phyloP scores from a whole-genome alignment of 2,329 filamentous ascomycete genomes.

The Cytospora chrysosperma region DNA sequence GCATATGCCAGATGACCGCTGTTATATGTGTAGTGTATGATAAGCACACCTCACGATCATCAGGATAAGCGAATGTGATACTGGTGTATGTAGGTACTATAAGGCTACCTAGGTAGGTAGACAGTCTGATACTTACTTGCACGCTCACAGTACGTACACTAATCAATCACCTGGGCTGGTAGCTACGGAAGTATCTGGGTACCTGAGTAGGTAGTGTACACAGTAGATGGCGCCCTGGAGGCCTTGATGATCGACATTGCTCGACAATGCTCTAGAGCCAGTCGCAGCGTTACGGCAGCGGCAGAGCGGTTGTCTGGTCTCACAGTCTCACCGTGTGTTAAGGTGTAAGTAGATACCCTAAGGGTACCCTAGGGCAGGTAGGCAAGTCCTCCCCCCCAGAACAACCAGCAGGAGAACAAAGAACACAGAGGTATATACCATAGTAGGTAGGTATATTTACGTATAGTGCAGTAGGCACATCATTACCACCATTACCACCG shows the following conservation, averaged over 20 bases:
- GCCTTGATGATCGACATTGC: not conserved
- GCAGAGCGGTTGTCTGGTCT: not conserved
- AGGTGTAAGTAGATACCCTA: too few species aligned
- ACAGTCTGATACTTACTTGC: too few species aligned
- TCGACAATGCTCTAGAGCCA: not conserved
- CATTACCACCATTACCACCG: slow-evolving; percentile 3
- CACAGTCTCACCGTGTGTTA: not conserved
- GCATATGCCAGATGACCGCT: not conserved
- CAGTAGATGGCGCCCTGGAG: too few species aligned
- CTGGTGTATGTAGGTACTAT: not conserved
- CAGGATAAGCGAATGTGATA: not conserved
- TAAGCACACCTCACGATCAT: not conserved
- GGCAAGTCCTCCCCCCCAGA: not conserved
- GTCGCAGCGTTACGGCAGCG: too few species aligned
- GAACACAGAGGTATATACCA: too few species aligned
- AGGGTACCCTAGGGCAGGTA: too few species aligned
- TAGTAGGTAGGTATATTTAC: not conserved
- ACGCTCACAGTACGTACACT: too few species aligned
- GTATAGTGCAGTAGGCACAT: not conserved
- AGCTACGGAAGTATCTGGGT: too few species aligned
- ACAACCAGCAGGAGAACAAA: not conserved
- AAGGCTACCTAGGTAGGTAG: too few species aligned
- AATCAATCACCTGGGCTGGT: too few species aligned
- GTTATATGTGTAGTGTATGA: not conserved
- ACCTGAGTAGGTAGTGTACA: too few species aligned